These are phyloP conservation scores for Macrophomina phaseolina DNA, from an alignment of 2,329 filamentous ascomycete genomes.

Conservation along the genomic window DNA sequence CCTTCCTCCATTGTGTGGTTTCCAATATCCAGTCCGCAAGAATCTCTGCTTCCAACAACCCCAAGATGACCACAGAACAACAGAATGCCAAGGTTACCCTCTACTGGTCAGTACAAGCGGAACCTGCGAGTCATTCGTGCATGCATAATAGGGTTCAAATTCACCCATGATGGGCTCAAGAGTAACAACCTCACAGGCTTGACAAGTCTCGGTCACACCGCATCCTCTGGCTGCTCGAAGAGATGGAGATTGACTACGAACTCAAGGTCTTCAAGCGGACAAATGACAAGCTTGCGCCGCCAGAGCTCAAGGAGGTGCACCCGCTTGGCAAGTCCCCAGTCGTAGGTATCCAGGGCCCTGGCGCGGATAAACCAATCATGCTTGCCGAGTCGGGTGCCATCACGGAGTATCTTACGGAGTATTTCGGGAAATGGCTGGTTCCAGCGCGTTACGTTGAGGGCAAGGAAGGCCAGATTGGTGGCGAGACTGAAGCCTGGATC, in stretches of 20 bases:
- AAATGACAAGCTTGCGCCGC: conserved; percentile 70
- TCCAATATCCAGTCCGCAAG: not conserved
- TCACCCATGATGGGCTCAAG: not conserved
- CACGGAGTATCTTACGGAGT: conserved; percentile 78
- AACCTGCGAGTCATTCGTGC: not conserved
- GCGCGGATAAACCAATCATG: conserved; percentile 59
- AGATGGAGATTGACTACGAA: conserved; percentile 79
- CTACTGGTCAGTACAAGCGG: conserved; percentile 37
- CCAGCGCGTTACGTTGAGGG: conserved; percentile 60
- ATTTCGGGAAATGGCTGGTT: conserved; percentile 61
- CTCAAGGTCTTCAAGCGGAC: conserved; percentile 78
- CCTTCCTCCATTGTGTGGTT: not conserved
- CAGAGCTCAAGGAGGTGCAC: conserved; percentile 77
- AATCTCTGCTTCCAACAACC: not conserved
- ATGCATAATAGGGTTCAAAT: not conserved
- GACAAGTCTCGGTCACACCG: conserved; percentile 82
- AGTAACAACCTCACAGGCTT: conserved; percentile 65
- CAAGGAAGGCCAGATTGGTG: conserved; percentile 60
- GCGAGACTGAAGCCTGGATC: conserved; percentile 65
- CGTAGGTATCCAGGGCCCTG: conserved; percentile 65
- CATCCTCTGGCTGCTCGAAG: conserved; percentile 84
- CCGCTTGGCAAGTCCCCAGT: conserved; percentile 87
- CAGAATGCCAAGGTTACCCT: conserved; percentile 42
- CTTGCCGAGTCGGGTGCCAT: conserved; percentile 85
- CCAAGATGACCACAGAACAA: conserved; percentile 33